Percentiles rank a stretch among this genome's conserved stretches.
Conservation (phyloP, 768 basidiomycete species). For the Terana coerulea region DNA sequence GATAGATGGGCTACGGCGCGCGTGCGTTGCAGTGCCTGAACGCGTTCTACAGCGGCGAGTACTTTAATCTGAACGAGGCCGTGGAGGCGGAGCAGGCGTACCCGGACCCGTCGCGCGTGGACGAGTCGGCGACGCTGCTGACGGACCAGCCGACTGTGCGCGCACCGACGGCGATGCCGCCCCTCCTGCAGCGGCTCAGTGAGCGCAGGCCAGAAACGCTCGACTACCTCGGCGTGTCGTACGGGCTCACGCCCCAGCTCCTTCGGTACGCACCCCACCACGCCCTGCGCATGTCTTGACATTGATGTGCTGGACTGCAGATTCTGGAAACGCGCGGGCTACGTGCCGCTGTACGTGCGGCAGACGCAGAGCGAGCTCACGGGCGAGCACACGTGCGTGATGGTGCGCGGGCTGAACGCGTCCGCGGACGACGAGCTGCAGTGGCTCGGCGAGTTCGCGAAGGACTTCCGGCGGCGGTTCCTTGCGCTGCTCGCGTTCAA, state of each 20-base stretch:
- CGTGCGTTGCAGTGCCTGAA: constrained; percentile 84
- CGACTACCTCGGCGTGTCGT: constrained; percentile 95
- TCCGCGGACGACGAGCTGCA: constrained; percentile 57
- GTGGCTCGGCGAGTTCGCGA: constrained; percentile 88
- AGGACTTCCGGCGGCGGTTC: constrained; percentile 92
- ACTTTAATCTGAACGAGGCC: constrained; percentile 80
- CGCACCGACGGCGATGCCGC: constrained; percentile 78
- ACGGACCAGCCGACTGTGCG: constrained; percentile 78
- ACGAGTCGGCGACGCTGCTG: constrained; percentile 51
- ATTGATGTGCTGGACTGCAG: constrained; percentile 28
- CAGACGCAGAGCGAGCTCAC: constrained; percentile 95
- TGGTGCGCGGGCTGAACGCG: constrained; percentile 83
- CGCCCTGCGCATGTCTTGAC: background rate
- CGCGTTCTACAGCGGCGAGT: constrained; percentile 90
- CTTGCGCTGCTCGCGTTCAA: constrained; percentile 86
- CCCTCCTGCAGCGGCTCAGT: constrained; percentile 83
- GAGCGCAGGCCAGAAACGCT: constrained; percentile 87
- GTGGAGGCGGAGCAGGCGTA: constrained; percentile 50
- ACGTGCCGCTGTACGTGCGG: constrained; percentile 86
- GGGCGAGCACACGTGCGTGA: constrained; percentile 94
- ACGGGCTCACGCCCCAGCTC: constrained; percentile 85
- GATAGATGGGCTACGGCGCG: constrained; percentile 94
- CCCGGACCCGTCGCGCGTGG: constrained; percentile 51
- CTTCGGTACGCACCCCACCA: constrained; percentile 55
- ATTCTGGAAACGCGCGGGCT: constrained; percentile 96